Conservation (phyloP, 345 rosid genomes). For the Eucalyptus marginata region DNA sequence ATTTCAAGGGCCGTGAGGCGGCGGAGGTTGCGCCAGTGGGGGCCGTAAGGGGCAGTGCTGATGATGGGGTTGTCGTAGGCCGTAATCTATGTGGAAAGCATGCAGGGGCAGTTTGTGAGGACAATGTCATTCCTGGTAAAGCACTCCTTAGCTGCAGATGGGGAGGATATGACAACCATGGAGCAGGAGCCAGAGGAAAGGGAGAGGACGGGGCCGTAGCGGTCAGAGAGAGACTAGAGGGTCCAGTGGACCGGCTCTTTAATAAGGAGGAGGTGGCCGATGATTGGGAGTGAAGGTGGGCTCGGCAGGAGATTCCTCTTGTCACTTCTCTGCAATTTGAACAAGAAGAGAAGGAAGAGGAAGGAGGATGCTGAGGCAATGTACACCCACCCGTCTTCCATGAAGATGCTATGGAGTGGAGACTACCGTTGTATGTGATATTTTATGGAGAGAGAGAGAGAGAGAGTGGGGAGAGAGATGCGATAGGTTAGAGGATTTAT, state of each 20-base stretch:
- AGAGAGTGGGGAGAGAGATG: no score
- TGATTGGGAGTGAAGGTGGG: slow-evolving; percentile 3
- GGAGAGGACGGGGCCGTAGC: background rate
- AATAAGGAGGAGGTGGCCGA: slow-evolving; percentile 11
- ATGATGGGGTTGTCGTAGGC: background rate
- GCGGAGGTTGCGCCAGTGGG: slow-evolving; percentile 6
- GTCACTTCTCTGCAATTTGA: background rate
- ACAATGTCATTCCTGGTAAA: slow-evolving; percentile 12
- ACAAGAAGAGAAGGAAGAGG: background rate
- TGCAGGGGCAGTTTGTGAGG: slow-evolving; percentile 10
- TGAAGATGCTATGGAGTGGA: background rate
- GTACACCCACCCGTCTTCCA: background rate
- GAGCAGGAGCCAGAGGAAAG: background rate
- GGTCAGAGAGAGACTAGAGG: background rate
- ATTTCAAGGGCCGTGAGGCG: slow-evolving; percentile 2
- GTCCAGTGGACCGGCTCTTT: slow-evolving; percentile 5
- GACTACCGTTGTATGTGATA: no score
- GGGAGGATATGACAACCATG: slow-evolving; percentile 6
- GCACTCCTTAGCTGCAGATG: slow-evolving; percentile 15
- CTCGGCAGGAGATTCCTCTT: background rate
- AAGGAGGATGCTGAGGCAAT: background rate
- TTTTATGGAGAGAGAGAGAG: no score
- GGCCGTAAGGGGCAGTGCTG: background rate
- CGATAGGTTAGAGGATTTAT: no score
- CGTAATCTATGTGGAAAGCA: background rate